A percentile compares a stretch with the other conserved stretches of the same genome.
Conservation (phyloP, 1,284 basidiomycete genomes). For the Sporisorium sorghi region DNA sequence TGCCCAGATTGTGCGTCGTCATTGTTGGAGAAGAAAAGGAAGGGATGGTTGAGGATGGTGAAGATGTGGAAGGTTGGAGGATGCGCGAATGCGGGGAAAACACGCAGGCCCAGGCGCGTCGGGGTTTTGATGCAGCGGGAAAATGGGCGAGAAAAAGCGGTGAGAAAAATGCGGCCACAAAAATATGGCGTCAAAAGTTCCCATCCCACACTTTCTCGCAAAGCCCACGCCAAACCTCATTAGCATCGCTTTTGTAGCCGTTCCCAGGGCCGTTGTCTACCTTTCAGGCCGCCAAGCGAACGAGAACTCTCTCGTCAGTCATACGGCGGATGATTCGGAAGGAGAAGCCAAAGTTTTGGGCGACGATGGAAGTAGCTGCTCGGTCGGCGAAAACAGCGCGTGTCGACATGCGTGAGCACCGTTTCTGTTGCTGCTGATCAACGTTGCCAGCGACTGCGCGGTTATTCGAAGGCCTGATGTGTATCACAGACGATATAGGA, state of each 20-base stretch:
- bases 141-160: too few species aligned
- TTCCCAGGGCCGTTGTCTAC: not conserved
- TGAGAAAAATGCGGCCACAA: not conserved
- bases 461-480: too few species aligned
- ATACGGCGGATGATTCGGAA: too few species aligned
- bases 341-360: too few species aligned
- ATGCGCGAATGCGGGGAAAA: not conserved
- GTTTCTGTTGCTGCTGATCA: too few species aligned
- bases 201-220: not conserved
- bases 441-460: too few species aligned
- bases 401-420: not conserved
- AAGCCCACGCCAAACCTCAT: not conserved
- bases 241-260: not conserved
- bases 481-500: not conserved
- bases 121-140: not conserved
- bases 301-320: too few species aligned
- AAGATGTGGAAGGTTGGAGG: not conserved
- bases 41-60: not conserved
- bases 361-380: not conserved
- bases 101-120: not conserved
- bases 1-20: conserved; percentile 1
- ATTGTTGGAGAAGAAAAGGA: not conserved
- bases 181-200: not conserved
- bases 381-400: not conserved
- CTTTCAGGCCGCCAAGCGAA: too few species aligned